Conservation (phyloP, 1,139 yeast species). For the Yamadazyma diddensiae region DNA sequence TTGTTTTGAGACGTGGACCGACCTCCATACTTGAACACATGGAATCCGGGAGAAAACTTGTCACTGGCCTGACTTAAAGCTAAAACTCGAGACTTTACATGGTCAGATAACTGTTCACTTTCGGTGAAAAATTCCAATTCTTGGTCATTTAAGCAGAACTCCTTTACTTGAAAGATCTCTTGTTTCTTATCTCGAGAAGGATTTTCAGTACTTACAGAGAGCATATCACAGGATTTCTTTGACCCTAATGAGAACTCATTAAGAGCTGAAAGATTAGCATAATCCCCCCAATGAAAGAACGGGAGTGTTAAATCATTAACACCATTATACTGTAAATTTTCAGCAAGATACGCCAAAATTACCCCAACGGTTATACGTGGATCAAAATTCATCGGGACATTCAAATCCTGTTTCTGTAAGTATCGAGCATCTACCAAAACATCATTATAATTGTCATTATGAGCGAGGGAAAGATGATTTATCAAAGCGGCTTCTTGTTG, state of each 20-base stretch:
- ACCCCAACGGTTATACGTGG: conserved; percentile 33
- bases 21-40: conserved; percentile 32
- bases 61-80: not conserved
- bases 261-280: conserved; percentile 26
- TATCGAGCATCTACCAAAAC: not conserved
- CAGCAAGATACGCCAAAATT: conserved; percentile 20
- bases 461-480: not conserved
- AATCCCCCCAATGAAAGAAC: conserved; percentile 39
- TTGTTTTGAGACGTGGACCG: conserved; percentile 27
- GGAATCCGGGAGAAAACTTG: conserved; percentile 32
- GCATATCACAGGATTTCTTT: conserved; percentile 19
- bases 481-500: not conserved
- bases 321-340: conserved; percentile 9
- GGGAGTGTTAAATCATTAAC: conserved; percentile 13
- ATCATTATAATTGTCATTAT: not conserved
- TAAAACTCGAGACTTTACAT: conserved; percentile 7
- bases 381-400: conserved; percentile 19
- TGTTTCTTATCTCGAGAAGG: conserved; percentile 15
- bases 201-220: conserved; percentile 21
- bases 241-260: conserved; percentile 17
- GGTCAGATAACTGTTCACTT: conserved; percentile 7
- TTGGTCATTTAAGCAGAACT: conserved; percentile 29
- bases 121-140: conserved; percentile 15
- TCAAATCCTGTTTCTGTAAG: not conserved
- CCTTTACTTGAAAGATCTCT: conserved; percentile 17